phyloP scores from a whole-genome alignment of 345 rosid species.

The Eutrema japonicum region DNA sequence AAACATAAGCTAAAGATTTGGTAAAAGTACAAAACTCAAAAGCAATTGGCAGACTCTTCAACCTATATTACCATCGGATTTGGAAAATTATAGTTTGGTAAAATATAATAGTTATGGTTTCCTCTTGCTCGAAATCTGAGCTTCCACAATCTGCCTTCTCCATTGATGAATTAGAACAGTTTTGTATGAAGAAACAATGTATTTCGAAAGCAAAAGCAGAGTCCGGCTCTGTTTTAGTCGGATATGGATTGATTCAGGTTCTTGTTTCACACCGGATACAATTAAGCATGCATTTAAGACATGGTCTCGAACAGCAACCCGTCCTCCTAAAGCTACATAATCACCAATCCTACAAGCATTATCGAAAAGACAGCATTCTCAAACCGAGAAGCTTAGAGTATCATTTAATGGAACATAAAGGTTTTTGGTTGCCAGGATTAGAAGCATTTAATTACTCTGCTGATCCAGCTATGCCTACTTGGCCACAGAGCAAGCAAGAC shows the following conservation, averaged over 20 bases:
- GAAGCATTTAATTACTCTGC: conserved; percentile 53
- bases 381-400: neutral
- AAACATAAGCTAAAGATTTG: conserved; percentile 12
- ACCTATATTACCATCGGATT: neutral
- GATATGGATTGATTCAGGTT: neutral
- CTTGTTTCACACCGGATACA: neutral
- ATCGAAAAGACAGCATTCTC: neutral
- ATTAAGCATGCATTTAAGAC: conserved; percentile 51
- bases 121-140: conserved; percentile 25
- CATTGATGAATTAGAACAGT: conserved; percentile 48
- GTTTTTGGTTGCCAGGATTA: neutral
- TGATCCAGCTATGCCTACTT: conserved; percentile 91
- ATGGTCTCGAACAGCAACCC: conserved; percentile 82
- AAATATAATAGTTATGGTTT: conserved; percentile 16
- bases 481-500: conserved; percentile 87
- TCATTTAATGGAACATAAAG: conserved; percentile 7
- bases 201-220: conserved; percentile 18
- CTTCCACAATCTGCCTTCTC: conserved; percentile 65
- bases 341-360: conserved; percentile 67
- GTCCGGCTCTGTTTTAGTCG: conserved; percentile 15
- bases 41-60: conserved; percentile 4
- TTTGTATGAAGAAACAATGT: conserved; percentile 16
- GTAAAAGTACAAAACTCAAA: neutral
- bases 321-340: conserved; percentile 71
- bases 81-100: neutral